phyloP scores from a whole-genome alignment of 495 filamentous ascomycete genomes.

The Niebla homalea region DNA sequence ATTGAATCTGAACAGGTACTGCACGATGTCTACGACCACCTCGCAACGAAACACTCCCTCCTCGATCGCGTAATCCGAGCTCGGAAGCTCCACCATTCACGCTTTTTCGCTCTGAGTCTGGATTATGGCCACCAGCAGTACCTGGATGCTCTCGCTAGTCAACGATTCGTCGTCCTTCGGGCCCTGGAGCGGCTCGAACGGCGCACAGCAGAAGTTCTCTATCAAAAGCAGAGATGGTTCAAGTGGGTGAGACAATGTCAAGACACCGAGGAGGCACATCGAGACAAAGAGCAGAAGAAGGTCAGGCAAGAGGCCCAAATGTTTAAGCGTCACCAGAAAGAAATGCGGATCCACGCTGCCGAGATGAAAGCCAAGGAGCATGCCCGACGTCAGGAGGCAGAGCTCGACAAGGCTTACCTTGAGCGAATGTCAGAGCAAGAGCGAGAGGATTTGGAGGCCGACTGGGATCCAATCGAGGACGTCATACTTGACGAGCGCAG shows the following conservation, averaged over 20 bases:
- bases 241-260: conserved; percentile 34
- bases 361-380: conserved; percentile 28
- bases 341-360: conserved; percentile 24
- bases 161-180: conserved; percentile 25
- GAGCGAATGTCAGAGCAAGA: conserved; percentile 24
- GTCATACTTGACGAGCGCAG: conserved; percentile 32
- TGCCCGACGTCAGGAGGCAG: conserved; percentile 28
- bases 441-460: conserved; percentile 18
- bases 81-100: conserved; percentile 38
- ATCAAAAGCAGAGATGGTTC: conserved; percentile 36
- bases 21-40: conserved; percentile 29
- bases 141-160: conserved; percentile 32
- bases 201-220: conserved; percentile 32
- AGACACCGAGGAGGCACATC: conserved; percentile 30
- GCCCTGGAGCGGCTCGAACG: conserved; percentile 35
- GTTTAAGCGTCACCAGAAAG: conserved; percentile 34
- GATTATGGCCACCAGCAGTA: conserved; percentile 25
- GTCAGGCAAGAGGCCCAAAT: conserved; percentile 36
- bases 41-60: conserved; percentile 31
- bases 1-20: conserved; percentile 25
- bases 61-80: conserved; percentile 37
- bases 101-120: conserved; percentile 34
- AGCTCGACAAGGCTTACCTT: conserved; percentile 32
- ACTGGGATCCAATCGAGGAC: conserved; percentile 43
- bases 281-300: conserved; percentile 40